phyloP scores from a whole-genome alignment of 1,139 yeast species.

The Geotrichum fermentans region DNA sequence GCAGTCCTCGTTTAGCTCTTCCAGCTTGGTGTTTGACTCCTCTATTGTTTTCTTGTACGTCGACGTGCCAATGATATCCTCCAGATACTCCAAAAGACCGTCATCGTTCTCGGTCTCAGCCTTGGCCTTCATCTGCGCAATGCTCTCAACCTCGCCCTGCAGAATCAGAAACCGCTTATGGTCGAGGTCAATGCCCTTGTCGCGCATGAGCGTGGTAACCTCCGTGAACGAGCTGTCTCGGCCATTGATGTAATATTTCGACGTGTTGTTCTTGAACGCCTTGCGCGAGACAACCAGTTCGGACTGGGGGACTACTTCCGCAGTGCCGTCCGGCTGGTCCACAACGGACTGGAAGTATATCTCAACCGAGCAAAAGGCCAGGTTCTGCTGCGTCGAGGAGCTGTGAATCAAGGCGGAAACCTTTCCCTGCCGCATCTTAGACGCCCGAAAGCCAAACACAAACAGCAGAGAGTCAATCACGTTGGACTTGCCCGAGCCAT shows the following conservation, averaged over 20 bases:
- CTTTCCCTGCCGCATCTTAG: slow-evolving; percentile 94
- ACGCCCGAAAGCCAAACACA: slow-evolving; percentile 95
- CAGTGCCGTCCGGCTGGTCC: slow-evolving; percentile 50
- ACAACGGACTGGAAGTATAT: slow-evolving; percentile 80
- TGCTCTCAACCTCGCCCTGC: slow-evolving; percentile 97
- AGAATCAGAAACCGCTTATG: slow-evolving; percentile 90
- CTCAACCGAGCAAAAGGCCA: slow-evolving; percentile 81
- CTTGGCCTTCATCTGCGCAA: slow-evolving; percentile 97
- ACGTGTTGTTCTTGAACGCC: slow-evolving; percentile 70
- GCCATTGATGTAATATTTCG: slow-evolving; percentile 72
- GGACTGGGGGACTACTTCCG: slow-evolving; percentile 48
- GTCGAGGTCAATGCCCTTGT: slow-evolving; percentile 89
- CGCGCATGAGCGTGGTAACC: slow-evolving; percentile 68
- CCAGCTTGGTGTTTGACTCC: slow-evolving; percentile 54
- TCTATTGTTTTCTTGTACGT: slow-evolving; percentile 75
- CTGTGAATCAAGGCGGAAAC: slow-evolving; percentile 86
- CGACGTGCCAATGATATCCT: slow-evolving; percentile 94
- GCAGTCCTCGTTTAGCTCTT: slow-evolving; percentile 69
- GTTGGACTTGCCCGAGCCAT: slow-evolving; percentile 96
- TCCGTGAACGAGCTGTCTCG: slow-evolving; percentile 68
- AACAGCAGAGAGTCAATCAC: slow-evolving; percentile 94
- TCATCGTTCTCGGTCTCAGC: slow-evolving; percentile 92
- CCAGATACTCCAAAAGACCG: slow-evolving; percentile 87
- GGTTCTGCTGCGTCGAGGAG: slow-evolving; percentile 58
- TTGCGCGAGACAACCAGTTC: slow-evolving; percentile 70